phyloP scores from a whole-genome alignment of 345 rosid species.

The Punica granatum region DNA sequence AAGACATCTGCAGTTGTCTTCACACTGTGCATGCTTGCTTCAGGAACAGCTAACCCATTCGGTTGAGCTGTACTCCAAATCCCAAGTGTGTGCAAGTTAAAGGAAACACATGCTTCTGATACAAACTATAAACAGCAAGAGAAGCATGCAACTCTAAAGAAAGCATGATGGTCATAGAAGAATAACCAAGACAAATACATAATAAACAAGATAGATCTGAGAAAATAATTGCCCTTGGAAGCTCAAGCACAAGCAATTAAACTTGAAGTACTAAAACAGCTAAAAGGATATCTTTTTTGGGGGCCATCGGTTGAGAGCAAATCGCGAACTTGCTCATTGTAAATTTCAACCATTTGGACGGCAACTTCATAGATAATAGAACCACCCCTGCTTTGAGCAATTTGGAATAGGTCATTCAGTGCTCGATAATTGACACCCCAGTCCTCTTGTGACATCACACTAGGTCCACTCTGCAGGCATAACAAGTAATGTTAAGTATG shows the following conservation, averaged over 20 bases:
- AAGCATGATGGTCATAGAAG: background rate
- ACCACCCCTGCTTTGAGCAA: conserved; percentile 60
- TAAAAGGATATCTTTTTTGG: conserved; percentile 81
- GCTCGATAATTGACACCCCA: conserved; percentile 99
- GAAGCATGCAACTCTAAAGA: background rate
- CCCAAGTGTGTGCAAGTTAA: conserved; percentile 96
- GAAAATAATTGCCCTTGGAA: background rate
- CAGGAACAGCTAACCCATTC: conserved; percentile 98
- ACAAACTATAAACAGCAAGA: background rate
- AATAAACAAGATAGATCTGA: background rate
- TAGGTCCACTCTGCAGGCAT: conserved; percentile 77
- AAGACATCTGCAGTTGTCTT: conserved; percentile 76
- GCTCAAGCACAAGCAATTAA: background rate
- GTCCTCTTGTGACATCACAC: conserved; percentile 58
- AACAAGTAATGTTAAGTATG: conserved; percentile 5
- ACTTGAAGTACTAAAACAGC: background rate
- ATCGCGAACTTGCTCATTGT: conserved; percentile 98
- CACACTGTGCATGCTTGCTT: conserved; percentile 85
- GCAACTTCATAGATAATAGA: conserved; percentile 78
- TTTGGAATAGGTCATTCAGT: conserved; percentile 79
- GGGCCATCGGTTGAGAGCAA: conserved; percentile 61
- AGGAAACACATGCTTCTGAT: conserved; percentile 21
- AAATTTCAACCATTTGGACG: conserved; percentile 97
- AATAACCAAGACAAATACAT: background rate
- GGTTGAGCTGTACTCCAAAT: conserved; percentile 91